Evolutionary conservation across 371 early-diverging fungal species (phyloP).

Genomic region (Apophysomyces ossiformis): DNA sequence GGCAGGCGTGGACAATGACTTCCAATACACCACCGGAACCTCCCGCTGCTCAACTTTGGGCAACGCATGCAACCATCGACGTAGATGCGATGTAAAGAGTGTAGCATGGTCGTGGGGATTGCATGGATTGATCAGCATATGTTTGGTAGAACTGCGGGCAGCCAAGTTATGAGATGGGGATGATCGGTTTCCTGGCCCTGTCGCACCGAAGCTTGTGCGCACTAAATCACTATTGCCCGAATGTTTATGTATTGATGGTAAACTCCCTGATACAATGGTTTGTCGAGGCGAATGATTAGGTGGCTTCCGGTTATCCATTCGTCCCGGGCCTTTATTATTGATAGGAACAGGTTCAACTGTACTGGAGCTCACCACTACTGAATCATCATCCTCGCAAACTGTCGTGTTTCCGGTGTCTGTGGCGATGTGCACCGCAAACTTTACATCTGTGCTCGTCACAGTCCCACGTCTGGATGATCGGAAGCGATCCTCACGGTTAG

Average conservation of each 20-base stretch:
- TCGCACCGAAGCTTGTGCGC: slow-evolving; percentile 41
- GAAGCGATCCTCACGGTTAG: slow-evolving; percentile 28
- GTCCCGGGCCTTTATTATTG: slow-evolving; percentile 35
- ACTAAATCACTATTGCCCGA: slow-evolving; percentile 52
- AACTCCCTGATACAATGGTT: slow-evolving; percentile 38
- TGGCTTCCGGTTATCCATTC: slow-evolving; percentile 28
- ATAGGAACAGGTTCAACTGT: slow-evolving; percentile 69
- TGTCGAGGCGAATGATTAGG: slow-evolving; percentile 44
- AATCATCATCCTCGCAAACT: slow-evolving; percentile 63
- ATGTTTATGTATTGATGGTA: slow-evolving; percentile 50
- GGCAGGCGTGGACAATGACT: slow-evolving; percentile 88
- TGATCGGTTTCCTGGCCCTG: slow-evolving; percentile 28
- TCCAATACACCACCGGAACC: slow-evolving; percentile 74
- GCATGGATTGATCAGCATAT: slow-evolving; percentile 71
- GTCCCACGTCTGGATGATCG: slow-evolving; percentile 39
- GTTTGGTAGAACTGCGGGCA: slow-evolving; percentile 26
- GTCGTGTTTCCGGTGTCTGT: slow-evolving; percentile 10
- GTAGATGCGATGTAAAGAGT: slow-evolving; percentile 65
- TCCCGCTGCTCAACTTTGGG: slow-evolving; percentile 54
- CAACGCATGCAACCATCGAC: slow-evolving; percentile 88
- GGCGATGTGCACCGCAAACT: slow-evolving; percentile 28
- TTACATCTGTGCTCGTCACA: slow-evolving; percentile 39
- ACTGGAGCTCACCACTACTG: slow-evolving; percentile 57
- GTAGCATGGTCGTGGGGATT: slow-evolving; percentile 67
- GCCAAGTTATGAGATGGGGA: slow-evolving; percentile 43